Evolutionary conservation across 1,284 basidiomycete species (phyloP), one percentile per base, ranked within the genome.

Genomic region (Trichosporon asahii): DNA sequence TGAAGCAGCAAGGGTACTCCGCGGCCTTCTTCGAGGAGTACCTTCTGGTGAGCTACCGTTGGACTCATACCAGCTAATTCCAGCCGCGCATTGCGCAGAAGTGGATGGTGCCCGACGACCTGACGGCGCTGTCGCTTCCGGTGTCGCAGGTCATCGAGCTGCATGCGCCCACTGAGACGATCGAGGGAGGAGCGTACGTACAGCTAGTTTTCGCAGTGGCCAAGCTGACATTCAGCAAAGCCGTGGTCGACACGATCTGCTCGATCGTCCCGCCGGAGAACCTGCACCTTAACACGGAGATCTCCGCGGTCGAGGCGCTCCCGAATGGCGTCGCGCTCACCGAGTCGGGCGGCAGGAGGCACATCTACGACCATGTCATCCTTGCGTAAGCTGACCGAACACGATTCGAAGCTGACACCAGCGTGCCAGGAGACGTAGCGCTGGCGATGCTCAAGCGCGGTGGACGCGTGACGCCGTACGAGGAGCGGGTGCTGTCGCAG

Each of bases 11-110:
- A 70, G 88, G 88, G 0, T 93, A 93, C 79, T 90, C 90, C 3
- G 80, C 86, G 9, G 86, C 86, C 0, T 93, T 94, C 80, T 85
- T 86, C 15, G 89, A 92, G 72, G 89, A 94, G 78, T 94, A 93
- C 79, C 86, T 94, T 7, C 88, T 94, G 73, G 92, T 92, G 76
- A 77, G 89, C 82, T 25, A 4, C 14, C 11, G 35, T 11, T 3
- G 1, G 2, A 23, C 5, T 21, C 8, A 2, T 4, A 21, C 12
- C 23, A 33, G 60, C 67, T 68, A 12, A 68, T 44, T 11, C 6
- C 66, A 70, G 69, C 72, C 72, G n/a, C 70, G 53, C n/a, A 69
- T 73, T n/a, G 67, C 70, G 8, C 23, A 27, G 12, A 37, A 68
- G 14, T 71, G 66, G 64, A 53, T 69, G n/a, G 60, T 63, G 15